Evolutionary conservation across 1,139 yeast genomes (phyloP), one percentile per base, ranked within the genome.

Genomic region (Cylindricascospora bacillispora): DNA sequence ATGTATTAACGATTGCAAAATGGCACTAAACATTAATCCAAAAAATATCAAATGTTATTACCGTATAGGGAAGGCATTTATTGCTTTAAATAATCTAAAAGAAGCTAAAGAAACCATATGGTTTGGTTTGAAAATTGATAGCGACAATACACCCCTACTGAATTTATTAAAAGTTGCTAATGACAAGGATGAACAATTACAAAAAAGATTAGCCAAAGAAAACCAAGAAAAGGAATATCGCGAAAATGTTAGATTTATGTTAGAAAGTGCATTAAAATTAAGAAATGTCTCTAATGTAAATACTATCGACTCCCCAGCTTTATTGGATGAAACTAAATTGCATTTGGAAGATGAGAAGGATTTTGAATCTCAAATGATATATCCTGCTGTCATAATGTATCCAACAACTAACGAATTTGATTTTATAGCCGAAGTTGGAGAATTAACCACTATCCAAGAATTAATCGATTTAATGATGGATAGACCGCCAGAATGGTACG

Each of bases 331-430:
- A 35, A 43, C 59, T 4, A 49, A 46, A 23, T 32, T 72, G 17
- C 62, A 63, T 29, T 62, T 89, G 22, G 93, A 81, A 49, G 78
- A 82, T 43, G 70, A 73, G 6, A 45, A 60, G 30, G 94, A 85
- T 49, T 65, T 78, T 31, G 81, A 80, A 41, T 78, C 94, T 0
- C 85, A 80, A 44, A 57, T 89, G 31, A 65, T 79, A 13, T 67
- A 83, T 42, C 95, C 97, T 0, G 79, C 89, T 0, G 63, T 80
- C 60, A 62, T 85, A 11, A 56, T 86, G 35, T 89, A 85, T 44
- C 97, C 97, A 10, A 69, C 89, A 4, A 73, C 72, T 6, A 80
- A 79, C 49, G 93, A 82, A 49, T 81, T 86, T 41, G 95, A 86
- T 52, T 75, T 75, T 43, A 61, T 86, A 22, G 81, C 76, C 5